Evolutionary conservation across 176 grass and related monocot genomes (phyloP), one percentile per base, ranked within the genome.

Genomic region (Musa schizocarpa): DNA sequence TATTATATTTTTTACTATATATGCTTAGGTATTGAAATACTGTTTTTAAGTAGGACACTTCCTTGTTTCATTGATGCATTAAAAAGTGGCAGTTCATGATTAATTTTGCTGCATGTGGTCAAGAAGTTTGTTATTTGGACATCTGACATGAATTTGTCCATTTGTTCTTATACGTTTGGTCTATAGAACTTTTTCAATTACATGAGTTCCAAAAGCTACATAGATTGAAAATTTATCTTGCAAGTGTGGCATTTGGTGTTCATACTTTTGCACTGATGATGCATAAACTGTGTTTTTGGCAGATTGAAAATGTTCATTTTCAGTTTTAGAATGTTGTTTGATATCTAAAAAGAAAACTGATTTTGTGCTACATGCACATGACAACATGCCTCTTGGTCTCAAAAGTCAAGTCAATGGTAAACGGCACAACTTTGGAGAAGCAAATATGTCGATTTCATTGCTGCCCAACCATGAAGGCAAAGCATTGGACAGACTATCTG

Each of bases 331-430:
- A 50, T 50, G 43, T 69, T 9, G 43, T 69, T 50, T n/a, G 14
- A 50, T 10, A 14, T 13, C 23, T 49, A 50, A 69, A 69, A 69
- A 43, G 34, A 43, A 43, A 12, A 9, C n/a, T 9, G 13, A 69
- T 19, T 48, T 34, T 9, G 34, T 43, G 34, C 34, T 49, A 48
- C 12, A 49, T 69, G 50, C 67, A 21, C 53, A 74, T 74, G 54
- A 43, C 13, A 74, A 58, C 11, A 74, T 74, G 72, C 54, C 26
- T 59, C 54, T 57, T 34, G 54, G 54, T 74, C 25, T 57, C 53
- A 74, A 74, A 74, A 34, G 72, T 57, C 53, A 74, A 74, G 72
- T 55, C 34, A 74, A 74, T 74, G 72, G 24, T 19, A 74, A 74
- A 74, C 34, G 25, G 7, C 72, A 74, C 19, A 55, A 74, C 54